These are phyloP conservation scores for Rhizodiscina lignyota DNA, from an alignment of 495 filamentous ascomycete genomes.

Conservation along the genomic window DNA sequence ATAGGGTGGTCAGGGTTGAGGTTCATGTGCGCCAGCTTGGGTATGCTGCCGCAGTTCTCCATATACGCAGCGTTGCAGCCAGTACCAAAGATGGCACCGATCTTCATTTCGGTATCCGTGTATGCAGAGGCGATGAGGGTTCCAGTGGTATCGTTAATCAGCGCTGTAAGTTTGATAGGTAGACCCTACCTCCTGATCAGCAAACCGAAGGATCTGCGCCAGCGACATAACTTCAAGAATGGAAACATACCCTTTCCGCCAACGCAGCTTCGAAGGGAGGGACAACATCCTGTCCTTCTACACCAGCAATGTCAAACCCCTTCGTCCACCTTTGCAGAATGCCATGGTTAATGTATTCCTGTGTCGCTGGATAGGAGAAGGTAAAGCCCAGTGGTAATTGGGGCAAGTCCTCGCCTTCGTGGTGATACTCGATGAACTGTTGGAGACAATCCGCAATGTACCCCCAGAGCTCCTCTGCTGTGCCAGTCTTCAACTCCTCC, in stretches of 20 bases:
- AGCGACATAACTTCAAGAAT: too few relatives aligned
- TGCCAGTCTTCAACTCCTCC: slow-evolving; percentile 83
- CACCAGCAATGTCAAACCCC: slow-evolving; percentile 92
- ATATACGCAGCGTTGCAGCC: slow-evolving; percentile 98
- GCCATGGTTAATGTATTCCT: slow-evolving; percentile 92
- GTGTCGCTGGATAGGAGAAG: slow-evolving; percentile 93
- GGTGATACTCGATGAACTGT: slow-evolving; percentile 90
- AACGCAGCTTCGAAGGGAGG: slow-evolving; percentile 80
- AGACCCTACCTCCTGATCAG: too few relatives aligned
- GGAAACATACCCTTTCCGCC: slow-evolving; percentile 51
- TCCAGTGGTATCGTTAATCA: slow-evolving; percentile 97
- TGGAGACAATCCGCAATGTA: slow-evolving; percentile 95
- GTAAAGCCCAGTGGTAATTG: slow-evolving; percentile 86
- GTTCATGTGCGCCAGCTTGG: slow-evolving; percentile 87
- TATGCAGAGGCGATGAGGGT: slow-evolving; percentile 98
- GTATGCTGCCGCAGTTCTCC: slow-evolving; percentile 79
- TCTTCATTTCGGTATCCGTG: slow-evolving; percentile 78
- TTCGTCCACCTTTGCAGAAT: slow-evolving; percentile 97
- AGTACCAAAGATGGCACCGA: slow-evolving; percentile 96
- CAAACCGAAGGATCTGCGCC: too few relatives aligned
- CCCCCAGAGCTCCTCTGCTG: slow-evolving; percentile 85
- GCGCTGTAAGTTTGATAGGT: slow-evolving; percentile 80
- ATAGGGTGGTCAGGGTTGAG: slow-evolving; percentile 80
- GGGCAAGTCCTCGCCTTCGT: slow-evolving; percentile 45
- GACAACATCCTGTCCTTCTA: slow-evolving; percentile 89